Conservation (phyloP, 179 eudicot genomes). For the Carnegiea gigantea region DNA sequence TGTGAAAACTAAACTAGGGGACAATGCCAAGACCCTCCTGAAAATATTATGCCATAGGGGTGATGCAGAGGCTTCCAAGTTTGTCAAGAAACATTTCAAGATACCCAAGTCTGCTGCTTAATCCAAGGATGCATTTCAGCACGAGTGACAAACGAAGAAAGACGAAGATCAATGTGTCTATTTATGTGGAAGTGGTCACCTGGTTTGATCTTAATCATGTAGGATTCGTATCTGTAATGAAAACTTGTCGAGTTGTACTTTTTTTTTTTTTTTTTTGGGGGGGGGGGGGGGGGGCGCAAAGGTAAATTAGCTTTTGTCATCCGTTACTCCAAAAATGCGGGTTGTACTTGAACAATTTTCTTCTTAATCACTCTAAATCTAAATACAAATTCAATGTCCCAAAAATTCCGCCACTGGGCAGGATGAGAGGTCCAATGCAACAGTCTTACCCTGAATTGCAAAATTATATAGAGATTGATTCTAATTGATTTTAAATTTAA, state of each 20-base stretch:
- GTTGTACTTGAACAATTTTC: too few species aligned
- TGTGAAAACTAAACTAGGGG: constrained; percentile 66
- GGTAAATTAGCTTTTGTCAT: too few species aligned
- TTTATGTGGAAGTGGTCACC: background rate
- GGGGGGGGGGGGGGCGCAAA: too few species aligned
- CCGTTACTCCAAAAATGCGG: too few species aligned
- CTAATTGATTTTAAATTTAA: too few species aligned
- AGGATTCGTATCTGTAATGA: background rate
- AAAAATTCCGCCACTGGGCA: too few species aligned
- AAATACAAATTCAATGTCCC: too few species aligned
- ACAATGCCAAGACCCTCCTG: constrained; percentile 69
- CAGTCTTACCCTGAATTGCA: too few species aligned
- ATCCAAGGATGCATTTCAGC: background rate
- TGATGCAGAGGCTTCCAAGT: constrained; percentile 90
- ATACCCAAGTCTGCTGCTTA: constrained; percentile 75
- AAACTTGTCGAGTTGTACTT: background rate
- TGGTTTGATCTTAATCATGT: background rate
- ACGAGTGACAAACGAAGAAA: background rate
- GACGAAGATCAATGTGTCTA: background rate
- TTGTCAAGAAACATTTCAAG: constrained; percentile 92
- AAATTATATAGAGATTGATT: too few species aligned
- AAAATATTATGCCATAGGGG: constrained; percentile 87
- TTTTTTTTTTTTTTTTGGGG: background rate
- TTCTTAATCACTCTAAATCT: too few species aligned
- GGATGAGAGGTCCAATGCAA: too few species aligned